These are phyloP conservation scores for Blepharisma undulans DNA, from an alignment of 169 alveolate genomes.

Conservation along the genomic window DNA sequence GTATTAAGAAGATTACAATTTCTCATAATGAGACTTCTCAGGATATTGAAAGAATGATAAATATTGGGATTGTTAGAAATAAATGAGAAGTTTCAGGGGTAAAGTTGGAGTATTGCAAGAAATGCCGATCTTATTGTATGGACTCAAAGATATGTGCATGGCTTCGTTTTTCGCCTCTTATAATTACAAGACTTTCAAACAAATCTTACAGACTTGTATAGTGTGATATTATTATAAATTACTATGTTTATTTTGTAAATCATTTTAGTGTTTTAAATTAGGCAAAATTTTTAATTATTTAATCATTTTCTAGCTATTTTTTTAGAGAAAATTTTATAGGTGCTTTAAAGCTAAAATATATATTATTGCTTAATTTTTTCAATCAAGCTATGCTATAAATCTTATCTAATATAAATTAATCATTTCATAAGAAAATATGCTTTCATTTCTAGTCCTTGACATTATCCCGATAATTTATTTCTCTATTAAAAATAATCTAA, in stretches of 20 bases:
- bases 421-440: too few species aligned
- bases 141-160: not conserved
- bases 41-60: not conserved
- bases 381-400: too few species aligned
- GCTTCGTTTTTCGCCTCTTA: not conserved
- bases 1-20: not conserved
- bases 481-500: not conserved
- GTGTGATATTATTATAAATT: not conserved
- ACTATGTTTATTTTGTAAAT: not conserved
- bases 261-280: too few species aligned
- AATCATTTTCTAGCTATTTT: too few species aligned
- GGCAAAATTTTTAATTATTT: too few species aligned
- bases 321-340: too few species aligned
- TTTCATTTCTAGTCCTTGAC: too few species aligned
- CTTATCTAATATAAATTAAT: too few species aligned
- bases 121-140: not conserved
- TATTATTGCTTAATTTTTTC: too few species aligned
- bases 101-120: not conserved
- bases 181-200: not conserved
- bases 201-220: not conserved
- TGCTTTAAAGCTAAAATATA: too few species aligned
- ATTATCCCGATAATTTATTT: not conserved
- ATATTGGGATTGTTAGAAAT: not conserved
- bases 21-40: not conserved
- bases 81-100: not conserved